phyloP scores from a whole-genome alignment of 352 stramenopile genomes.

The Phytopythium chamaehyphon region DNA sequence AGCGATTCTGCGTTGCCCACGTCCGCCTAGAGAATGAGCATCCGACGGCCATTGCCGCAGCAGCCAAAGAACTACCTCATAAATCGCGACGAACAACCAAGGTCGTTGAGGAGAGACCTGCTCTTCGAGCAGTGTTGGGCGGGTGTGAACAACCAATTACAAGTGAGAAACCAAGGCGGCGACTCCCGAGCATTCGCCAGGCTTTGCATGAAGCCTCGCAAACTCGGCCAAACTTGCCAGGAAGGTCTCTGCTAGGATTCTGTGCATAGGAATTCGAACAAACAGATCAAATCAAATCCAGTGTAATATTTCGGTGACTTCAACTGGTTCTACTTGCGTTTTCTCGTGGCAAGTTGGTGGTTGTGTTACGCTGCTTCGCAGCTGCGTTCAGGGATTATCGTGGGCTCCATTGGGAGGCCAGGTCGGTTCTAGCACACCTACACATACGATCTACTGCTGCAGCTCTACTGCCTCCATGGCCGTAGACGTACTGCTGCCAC shows the following conservation, averaged over 20 bases:
- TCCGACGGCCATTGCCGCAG: not conserved
- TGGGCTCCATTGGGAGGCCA: no score
- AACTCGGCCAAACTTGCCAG: constrained; percentile 39
- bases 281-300: no score
- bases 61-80: not conserved
- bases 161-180: constrained; percentile 4
- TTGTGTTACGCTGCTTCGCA: no score
- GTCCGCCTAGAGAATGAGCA: constrained; percentile 24
- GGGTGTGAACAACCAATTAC: not conserved
- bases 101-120: not conserved
- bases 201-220: constrained; percentile 39
- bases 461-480: no score
- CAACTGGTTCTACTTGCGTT: not conserved
- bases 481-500: no score
- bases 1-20: constrained; percentile 62
- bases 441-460: no score
- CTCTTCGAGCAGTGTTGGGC: not conserved
- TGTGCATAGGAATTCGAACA: not conserved
- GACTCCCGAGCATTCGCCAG: constrained; percentile 44
- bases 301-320: not conserved
- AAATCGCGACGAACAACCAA: not conserved
- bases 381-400: no score
- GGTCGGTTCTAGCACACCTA: no score
- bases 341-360: not conserved
- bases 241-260: constrained; percentile 5